Base-by-base conservation (phyloP, 2,329 filamentous ascomycete genomes). In the Ophiocordyceps camponoti-rufipedis region DNA sequence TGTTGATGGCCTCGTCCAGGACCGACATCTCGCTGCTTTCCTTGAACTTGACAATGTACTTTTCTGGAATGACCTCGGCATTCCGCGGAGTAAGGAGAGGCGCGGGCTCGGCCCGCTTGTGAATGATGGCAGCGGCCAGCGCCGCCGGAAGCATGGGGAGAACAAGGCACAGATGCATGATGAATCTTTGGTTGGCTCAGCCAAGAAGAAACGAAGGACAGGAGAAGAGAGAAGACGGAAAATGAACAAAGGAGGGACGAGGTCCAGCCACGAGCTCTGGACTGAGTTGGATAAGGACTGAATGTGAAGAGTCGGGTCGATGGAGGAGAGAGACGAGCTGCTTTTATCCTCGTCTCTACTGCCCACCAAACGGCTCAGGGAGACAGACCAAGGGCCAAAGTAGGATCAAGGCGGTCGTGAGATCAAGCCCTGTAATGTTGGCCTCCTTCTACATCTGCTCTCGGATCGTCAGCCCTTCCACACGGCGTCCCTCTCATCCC, bases 41-140 rank as follows among this genome's bases (percentile, higher is more conserved):
- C 42, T 53, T 53, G 45, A 57, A 50, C 43, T 55, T 56, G 46
- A 58, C 54, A 45, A 58, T 58, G 47, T 57, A 58, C 48, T 53
- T 55, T 48, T 52, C 50, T 11, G 53, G 44, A 13, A 58, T 51
- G 45, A 53, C 31, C 38, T 46, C 40, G 12, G 43, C 41, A 10
- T 42, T 31, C 28, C 46, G 47, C 5, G 46, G 51, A 23, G 40
- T 45, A n/a, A 51, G 45, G 6, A 54, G 42, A 9, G 52, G 52
- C 1, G 51, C 52, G 12, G 53, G 51, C 42, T 49, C 18, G 44
- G 45, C 29, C 33, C 51, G 48, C n/a, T 50, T 45, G 16, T 23
- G 23, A 13, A 44, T 19, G 41, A 44, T 28, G 5, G 49, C 46
- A 14, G 46, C 46, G 46, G 50, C 50, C 41, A 52, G 32, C 28